Conservation (phyloP, 73 alveolate species). For the Tetrahymena thermophila region DNA sequence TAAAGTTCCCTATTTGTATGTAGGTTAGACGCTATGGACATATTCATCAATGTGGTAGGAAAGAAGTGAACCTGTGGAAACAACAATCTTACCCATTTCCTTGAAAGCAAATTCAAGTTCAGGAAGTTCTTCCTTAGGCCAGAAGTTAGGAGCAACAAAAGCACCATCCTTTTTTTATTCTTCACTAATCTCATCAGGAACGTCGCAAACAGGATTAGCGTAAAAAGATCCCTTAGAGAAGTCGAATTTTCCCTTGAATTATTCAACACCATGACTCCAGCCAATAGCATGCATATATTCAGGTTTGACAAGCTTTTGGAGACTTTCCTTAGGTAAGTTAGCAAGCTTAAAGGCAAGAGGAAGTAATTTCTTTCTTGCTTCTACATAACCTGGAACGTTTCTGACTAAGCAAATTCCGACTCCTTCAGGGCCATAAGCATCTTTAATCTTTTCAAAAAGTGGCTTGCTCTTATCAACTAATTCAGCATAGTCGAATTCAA, state of each 20-base stretch:
- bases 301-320: conserved; percentile 51
- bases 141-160: conserved; percentile 31
- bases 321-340: conserved; percentile 31
- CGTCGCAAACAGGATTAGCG: conserved; percentile 59
- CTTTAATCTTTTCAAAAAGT: conserved; percentile 43
- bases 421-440: conserved; percentile 58
- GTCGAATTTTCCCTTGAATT: conserved; percentile 65
- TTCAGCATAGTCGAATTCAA: not conserved
- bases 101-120: conserved; percentile 59
- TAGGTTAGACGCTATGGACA: conserved; percentile 19
- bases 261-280: conserved; percentile 81
- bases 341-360: conserved; percentile 64
- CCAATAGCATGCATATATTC: conserved; percentile 58
- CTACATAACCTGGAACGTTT: conserved; percentile 51
- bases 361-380: conserved; percentile 42
- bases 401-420: conserved; percentile 52
- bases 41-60: conserved; percentile 62
- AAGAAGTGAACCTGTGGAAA: conserved; percentile 47
- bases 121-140: conserved; percentile 54
- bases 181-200: not conserved
- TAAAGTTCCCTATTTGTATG: conserved; percentile 42
- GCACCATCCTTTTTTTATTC: conserved; percentile 14
- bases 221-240: conserved; percentile 68
- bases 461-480: not conserved
- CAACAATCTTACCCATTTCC: conserved; percentile 45